phyloP scores from a whole-genome alignment of 352 stramenopile genomes.

The Pythium chondricola region DNA sequence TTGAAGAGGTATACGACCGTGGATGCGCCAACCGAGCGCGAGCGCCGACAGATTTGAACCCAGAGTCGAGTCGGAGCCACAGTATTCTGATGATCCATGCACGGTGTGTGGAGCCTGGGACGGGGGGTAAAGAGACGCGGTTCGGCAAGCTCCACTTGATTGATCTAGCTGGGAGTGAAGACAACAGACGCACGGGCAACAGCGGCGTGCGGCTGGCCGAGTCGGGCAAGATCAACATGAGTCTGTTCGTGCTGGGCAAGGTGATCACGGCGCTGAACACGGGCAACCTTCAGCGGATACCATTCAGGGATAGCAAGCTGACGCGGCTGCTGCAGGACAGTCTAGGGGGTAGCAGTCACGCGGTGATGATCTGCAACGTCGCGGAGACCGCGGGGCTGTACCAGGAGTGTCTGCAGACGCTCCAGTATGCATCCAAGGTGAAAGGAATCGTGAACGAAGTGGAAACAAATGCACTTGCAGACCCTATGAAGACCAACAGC shows the following conservation, averaged over 20 bases:
- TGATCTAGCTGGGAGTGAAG: conserved; percentile 33
- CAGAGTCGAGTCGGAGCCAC: conserved; percentile 65
- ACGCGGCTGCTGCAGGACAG: conserved; percentile 64
- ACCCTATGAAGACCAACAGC: conserved; percentile 3
- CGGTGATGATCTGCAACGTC: conserved; percentile 40
- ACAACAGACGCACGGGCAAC: conserved; percentile 29
- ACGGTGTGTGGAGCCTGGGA: conserved; percentile 7
- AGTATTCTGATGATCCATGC: conserved; percentile 72
- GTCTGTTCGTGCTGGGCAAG: conserved; percentile 68
- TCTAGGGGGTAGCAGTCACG: conserved; percentile 31
- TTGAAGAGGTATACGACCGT: conserved; percentile 27
- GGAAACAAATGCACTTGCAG: conserved; percentile 2
- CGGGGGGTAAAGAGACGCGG: conserved; percentile 6
- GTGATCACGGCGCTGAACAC: conserved; percentile 66
- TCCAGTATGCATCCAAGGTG: conserved; percentile 34
- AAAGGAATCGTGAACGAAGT: conserved; percentile 28
- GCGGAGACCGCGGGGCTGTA: conserved; percentile 17
- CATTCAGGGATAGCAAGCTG: conserved; percentile 68
- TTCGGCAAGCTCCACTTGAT: conserved; percentile 37
- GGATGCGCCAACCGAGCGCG: conserved; percentile 21
- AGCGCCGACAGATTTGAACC: conserved; percentile 56
- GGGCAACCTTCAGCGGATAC: conserved; percentile 57
- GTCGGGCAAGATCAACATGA: conserved; percentile 68
- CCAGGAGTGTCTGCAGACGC: conserved; percentile 32
- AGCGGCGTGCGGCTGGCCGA: conserved; percentile 23